phyloP scores from a whole-genome alignment of 1,284 basidiomycete genomes.

The Hortiboletus rubellus region DNA sequence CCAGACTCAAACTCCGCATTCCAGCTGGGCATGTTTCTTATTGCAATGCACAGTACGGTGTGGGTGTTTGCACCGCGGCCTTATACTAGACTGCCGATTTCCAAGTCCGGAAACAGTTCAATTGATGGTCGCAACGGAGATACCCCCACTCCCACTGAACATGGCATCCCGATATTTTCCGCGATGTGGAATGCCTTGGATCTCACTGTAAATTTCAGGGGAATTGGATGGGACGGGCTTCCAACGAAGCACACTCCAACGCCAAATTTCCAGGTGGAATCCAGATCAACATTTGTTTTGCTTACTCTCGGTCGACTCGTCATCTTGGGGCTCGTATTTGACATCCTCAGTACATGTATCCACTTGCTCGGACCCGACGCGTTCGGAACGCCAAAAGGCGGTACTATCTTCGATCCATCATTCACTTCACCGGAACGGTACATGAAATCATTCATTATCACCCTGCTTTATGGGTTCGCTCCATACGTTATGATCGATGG shows the following conservation, averaged over 20 bases:
- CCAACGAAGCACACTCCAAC: constrained; percentile 10
- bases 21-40: constrained; percentile 27
- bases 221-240: constrained; percentile 29
- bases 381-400: constrained; percentile 31
- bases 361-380: constrained; percentile 21
- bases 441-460: constrained; percentile 43
- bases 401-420: constrained; percentile 51
- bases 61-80: constrained; percentile 21
- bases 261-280: constrained; percentile 18
- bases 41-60: constrained; percentile 27
- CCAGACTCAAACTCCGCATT: not conserved
- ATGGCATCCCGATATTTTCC: constrained; percentile 1
- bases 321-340: constrained; percentile 12
- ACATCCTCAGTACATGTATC: not conserved
- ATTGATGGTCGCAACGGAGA: not conserved
- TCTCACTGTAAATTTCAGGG: constrained; percentile 26
- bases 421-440: constrained; percentile 45
- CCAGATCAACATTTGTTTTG: constrained; percentile 20
- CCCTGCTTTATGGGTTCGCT: constrained; percentile 40
- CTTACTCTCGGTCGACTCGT: constrained; percentile 17
- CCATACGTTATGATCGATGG: constrained; percentile 46
- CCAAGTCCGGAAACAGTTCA: not conserved
- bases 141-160: not conserved
- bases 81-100: constrained; percentile 19
- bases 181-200: constrained; percentile 33